These are phyloP conservation scores for Plasmodium vivax DNA, from an alignment of 169 alveolate species.

Conservation along the genomic window DNA sequence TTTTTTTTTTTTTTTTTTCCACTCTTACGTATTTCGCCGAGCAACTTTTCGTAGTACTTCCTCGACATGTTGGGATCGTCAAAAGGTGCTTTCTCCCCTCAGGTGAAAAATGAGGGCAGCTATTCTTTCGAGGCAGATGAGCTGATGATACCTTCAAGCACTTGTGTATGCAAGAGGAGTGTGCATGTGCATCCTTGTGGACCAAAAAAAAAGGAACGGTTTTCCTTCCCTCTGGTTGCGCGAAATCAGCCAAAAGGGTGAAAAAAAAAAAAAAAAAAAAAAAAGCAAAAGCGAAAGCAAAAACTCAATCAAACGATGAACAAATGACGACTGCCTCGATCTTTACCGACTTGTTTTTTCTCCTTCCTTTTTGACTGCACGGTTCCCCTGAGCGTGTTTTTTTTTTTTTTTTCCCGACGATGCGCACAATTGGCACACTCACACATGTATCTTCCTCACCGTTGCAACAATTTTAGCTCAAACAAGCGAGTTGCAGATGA, in stretches of 20 bases:
- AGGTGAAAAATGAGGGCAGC: neutral
- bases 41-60: constrained; percentile 60
- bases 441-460: neutral
- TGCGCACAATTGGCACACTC: neutral
- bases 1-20: neutral
- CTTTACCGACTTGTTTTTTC: neutral
- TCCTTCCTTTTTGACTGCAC: neutral
- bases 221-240: no score
- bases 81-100: neutral
- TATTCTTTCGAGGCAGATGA: neutral
- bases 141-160: neutral
- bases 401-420: neutral
- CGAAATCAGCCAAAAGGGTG: no score
- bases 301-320: neutral
- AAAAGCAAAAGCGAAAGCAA: neutral
- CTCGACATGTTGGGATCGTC: constrained; percentile 15
- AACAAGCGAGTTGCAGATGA: neutral
- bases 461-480: neutral
- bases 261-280: neutral
- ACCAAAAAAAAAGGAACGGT: neutral
- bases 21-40: constrained; percentile 61
- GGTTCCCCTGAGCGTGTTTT: neutral
- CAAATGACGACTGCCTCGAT: neutral
- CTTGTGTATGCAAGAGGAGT: neutral
- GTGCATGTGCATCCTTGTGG: neutral